These are phyloP conservation scores for Symmetrospora coprosmae DNA, from an alignment of 768 basidiomycete genomes.

Conservation along the genomic window DNA sequence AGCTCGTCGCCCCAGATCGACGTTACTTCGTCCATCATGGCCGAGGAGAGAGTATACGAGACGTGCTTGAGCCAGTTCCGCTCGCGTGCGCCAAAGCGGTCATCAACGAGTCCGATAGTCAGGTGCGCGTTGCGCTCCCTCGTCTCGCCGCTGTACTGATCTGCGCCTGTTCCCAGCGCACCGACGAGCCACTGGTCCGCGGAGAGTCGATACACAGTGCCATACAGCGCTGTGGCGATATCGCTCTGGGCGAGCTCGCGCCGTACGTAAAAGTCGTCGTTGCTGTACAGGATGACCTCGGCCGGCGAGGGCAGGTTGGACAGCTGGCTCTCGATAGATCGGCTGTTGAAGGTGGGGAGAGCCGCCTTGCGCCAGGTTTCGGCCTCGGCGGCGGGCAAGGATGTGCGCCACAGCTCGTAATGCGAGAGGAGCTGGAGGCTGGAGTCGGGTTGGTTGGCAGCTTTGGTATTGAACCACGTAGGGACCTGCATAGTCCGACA, in stretches of 20 bases:
- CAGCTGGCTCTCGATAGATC: conserved; percentile 8
- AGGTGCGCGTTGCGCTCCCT: not conserved
- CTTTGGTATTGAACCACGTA: too few relatives aligned
- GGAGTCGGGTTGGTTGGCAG: too few relatives aligned
- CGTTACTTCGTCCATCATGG: not conserved
- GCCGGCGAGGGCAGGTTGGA: not conserved
- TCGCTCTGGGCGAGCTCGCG: not conserved
- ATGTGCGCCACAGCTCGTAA: too few relatives aligned
- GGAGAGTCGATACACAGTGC: not conserved
- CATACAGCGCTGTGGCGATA: conserved; percentile 1
- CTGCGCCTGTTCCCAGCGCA: too few relatives aligned
- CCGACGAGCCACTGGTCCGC: not conserved
- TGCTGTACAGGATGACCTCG: conserved; percentile 29
- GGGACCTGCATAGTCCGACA: too few relatives aligned
- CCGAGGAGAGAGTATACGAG: not conserved
- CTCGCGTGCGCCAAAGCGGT: not conserved
- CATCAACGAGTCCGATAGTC: not conserved
- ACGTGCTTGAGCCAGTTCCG: not conserved
- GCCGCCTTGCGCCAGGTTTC: too few relatives aligned
- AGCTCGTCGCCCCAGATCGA: conserved; percentile 12
- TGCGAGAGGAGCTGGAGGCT: too few relatives aligned
- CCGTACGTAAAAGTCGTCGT: conserved; percentile 43
- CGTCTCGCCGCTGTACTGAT: not conserved
- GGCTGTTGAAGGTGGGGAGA: too few relatives aligned
- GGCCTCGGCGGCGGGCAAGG: too few relatives aligned